Conservation (phyloP, 2,329 filamentous ascomycete genomes). For the Fusarium chaquense region DNA sequence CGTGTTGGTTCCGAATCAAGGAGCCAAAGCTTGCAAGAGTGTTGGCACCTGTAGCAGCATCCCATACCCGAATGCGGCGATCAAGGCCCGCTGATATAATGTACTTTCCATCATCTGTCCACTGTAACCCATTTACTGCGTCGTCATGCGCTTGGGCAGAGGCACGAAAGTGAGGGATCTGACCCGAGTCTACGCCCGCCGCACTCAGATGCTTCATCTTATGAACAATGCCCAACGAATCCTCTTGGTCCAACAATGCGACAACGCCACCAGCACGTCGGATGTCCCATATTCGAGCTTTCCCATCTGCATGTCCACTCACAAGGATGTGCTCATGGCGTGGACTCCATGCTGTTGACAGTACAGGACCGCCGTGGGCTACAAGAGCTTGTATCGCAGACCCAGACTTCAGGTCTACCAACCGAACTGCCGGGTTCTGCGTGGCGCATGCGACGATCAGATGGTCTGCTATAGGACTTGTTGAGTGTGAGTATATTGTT, state of each 20-base stretch:
- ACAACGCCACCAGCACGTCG: constrained; percentile 81
- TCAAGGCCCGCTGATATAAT: constrained; percentile 88
- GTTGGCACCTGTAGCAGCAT: constrained; percentile 83
- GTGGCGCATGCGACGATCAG: constrained; percentile 90
- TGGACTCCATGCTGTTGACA: constrained; percentile 85
- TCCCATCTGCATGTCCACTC: constrained; percentile 87
- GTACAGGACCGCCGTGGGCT: constrained; percentile 74
- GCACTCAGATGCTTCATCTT: constrained; percentile 52
- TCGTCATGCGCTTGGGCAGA: constrained; percentile 79
- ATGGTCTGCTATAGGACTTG: constrained; percentile 78
- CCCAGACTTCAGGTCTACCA: constrained; percentile 88
- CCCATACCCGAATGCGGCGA: constrained; percentile 86
- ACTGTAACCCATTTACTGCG: constrained; percentile 85
- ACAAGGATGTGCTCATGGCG: constrained; percentile 82
- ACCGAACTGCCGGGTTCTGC: constrained; percentile 83
- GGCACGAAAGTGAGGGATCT: constrained; percentile 57
- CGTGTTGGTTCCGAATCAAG: constrained; percentile 77
- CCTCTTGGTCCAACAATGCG: constrained; percentile 84
- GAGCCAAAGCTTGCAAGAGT: constrained; percentile 91
- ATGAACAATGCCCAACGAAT: constrained; percentile 75
- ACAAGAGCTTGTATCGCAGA: constrained; percentile 76
- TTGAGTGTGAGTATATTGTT: constrained; percentile 80
- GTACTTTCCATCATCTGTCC: constrained; percentile 83
- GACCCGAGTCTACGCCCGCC: constrained; percentile 48
- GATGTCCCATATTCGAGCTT: constrained; percentile 88